Percentiles rank a stretch among this genome's conserved stretches.
Evolutionary conservation across 768 basidiomycete genomes (phyloP).

Genomic region (Serpula lacrymans): DNA sequence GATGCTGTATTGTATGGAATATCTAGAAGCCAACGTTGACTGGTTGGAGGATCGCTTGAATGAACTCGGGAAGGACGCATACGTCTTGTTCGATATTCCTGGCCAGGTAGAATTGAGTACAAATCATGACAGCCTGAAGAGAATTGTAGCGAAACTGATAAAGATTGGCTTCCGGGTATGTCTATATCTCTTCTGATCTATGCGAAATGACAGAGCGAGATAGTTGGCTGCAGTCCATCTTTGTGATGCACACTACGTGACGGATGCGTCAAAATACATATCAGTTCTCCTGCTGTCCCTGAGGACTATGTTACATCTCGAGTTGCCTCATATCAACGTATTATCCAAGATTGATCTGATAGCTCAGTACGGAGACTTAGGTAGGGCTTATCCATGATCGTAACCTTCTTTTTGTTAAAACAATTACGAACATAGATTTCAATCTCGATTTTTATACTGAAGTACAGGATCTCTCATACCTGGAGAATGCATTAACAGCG

Average conservation of each 20-base stretch:
- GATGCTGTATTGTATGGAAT: slow-evolving; percentile 96
- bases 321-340: slow-evolving; percentile 97
- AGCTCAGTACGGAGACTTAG: slow-evolving; percentile 84
- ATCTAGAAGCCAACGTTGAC: slow-evolving; percentile 92
- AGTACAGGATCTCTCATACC: slow-evolving; percentile 90
- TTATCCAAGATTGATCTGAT: slow-evolving; percentile 95
- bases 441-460: slow-evolving; percentile 98
- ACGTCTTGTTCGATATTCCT: slow-evolving; percentile 92
- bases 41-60: slow-evolving; percentile 71
- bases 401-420: background rate
- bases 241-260: slow-evolving; percentile 96
- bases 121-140: slow-evolving; percentile 87
- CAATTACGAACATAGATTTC: slow-evolving; percentile 60
- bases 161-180: slow-evolving; percentile 86
- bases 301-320: slow-evolving; percentile 96
- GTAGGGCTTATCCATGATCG: slow-evolving; percentile 40
- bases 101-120: slow-evolving; percentile 98
- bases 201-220: slow-evolving; percentile 2
- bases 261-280: slow-evolving; percentile 92
- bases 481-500: slow-evolving; percentile 69
- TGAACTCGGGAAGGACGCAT: slow-evolving; percentile 68
- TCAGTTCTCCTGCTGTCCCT: slow-evolving; percentile 89
- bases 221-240: slow-evolving; percentile 93
- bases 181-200: slow-evolving; percentile 14
- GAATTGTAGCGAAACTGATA: slow-evolving; percentile 64